Base-by-base conservation (phyloP, 441 rosid genomes). In the Pelargonium citronellum region DNA sequence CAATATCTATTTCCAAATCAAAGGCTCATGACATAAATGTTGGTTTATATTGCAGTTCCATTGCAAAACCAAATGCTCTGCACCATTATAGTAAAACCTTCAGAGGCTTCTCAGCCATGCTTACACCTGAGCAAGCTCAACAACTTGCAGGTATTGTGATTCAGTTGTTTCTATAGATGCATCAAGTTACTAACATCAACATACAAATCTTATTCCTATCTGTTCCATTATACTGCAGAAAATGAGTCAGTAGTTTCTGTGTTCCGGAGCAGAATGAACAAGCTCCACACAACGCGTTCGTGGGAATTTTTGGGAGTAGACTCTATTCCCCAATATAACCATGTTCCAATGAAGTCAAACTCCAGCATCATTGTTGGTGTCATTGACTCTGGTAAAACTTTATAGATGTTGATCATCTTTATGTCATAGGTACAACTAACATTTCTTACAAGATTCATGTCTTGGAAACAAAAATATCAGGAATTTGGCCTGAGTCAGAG, bases 51-150 rank as follows among this genome's bases (percentile, higher is more conserved):
- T 53, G 7, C 60, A 53, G 60, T 16, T 53, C 60, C 60, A 53
- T 19, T 7, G 86, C 85, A 9, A 34, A 74, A 58, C 64, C 73
- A 58, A 72, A 67, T 5, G 61, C 77, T 64, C 37, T 80, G 73
- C 86, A 84, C 79, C 87, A 84, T 71, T 82, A 79, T 73, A 82
- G 79, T 66, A 82, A 74, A 72, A 79, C 76, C 77, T 86, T 86
- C 22, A 77, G 82, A 71, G 87, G 87, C 66, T 84, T 86, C 76
- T 75, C 84, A 5, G 86, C 86, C 62, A 78, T 77, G 83, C 85
- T 81, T 39, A 79, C 85, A 61, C 74, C 78, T 60, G 68, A 82
- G 17, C 82, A 86, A 74, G 84, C 80, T 67, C 75, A 75, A 8
- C 72, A 55, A 46, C 80, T 81, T 27, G 70, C 81, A 22, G 79